phyloP scores from a whole-genome alignment of 2,329 filamentous ascomycete genomes.

The Ilyonectria destructans region DNA sequence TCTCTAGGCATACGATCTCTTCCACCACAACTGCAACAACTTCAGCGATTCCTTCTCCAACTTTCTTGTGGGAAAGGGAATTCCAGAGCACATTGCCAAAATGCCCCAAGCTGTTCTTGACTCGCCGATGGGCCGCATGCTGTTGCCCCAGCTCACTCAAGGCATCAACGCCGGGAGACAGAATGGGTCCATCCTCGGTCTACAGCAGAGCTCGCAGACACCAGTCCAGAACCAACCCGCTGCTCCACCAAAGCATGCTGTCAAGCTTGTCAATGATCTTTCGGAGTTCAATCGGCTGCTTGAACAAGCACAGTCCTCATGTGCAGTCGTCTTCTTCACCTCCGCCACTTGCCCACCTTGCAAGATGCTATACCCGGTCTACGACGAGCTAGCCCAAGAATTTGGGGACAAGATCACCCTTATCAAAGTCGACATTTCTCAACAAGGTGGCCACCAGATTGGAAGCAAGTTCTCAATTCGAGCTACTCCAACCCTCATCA shows the following conservation, averaged over 20 bases:
- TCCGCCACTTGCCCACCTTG: constrained; percentile 90
- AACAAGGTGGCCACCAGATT: constrained; percentile 75
- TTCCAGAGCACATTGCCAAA: constrained; percentile 88
- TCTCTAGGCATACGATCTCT: constrained; percentile 86
- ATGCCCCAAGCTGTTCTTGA: constrained; percentile 89
- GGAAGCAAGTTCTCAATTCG: constrained; percentile 77
- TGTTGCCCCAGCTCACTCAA: constrained; percentile 79
- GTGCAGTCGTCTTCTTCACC: constrained; percentile 92
- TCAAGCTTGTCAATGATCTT: constrained; percentile 72
- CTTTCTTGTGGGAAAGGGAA: constrained; percentile 90
- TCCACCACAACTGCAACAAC: constrained; percentile 96
- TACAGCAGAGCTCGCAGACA: constrained; percentile 59
- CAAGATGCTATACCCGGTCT: constrained; percentile 86
- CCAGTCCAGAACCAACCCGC: constrained; percentile 38
- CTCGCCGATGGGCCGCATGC: constrained; percentile 90
- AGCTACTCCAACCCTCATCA: constrained; percentile 91
- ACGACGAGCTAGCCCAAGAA: constrained; percentile 84
- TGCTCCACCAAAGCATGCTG: constrained; percentile 57
- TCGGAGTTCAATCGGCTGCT: constrained; percentile 56
- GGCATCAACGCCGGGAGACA: constrained; percentile 67
- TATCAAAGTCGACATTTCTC: constrained; percentile 87
- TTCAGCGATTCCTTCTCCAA: constrained; percentile 94
- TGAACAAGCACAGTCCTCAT: constrained; percentile 75
- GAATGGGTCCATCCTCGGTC: constrained; percentile 68
- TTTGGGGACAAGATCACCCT: constrained; percentile 78